Base-by-base conservation (phyloP, 441 rosid species). In the Dalechampia spathulata region DNA sequence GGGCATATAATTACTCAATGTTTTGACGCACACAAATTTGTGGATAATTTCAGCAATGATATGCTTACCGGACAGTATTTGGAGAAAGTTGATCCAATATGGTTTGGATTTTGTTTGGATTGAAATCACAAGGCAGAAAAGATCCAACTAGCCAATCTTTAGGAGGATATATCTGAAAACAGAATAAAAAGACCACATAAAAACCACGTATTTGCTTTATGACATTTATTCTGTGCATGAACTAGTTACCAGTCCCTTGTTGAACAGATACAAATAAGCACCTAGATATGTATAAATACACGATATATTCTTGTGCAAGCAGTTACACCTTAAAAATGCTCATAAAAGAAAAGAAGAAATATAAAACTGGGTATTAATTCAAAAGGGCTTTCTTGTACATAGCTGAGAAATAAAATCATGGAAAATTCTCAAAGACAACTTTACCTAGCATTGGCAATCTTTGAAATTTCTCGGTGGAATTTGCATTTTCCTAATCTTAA, bases 101-200 rank as follows among this genome's bases (percentile, higher is more conserved):
- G 75, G 57, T 79, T 57, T 80, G 78, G 52, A 92, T 74, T 61
- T 39, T 56, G 59, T 49, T 63, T 58, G 87, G 83, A 75, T 57
- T 78, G 74, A 86, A 92, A 53, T 69, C 73, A 28, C 82, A 75
- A 62, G 96, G 97, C 73, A 89, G 73, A 37, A 83, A 82, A 63
- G 92, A 75, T 38, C 83, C 85, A 38, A 82, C 90, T 7, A 92
- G 77, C 99, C 97, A 92, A 69, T 89, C 88, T 74, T 78, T 78
- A 30, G 84, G 72, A 21, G 95, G 85, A 71, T 82, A 92, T 51
- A 68, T 48, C 99, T 92, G 83, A 52, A 58, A 30, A 49, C 63
- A 41, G 17, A 57, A 59, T 52, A 40, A 26, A 13, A 56, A 49
- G 8, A 30, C 34, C 8, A 30, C 8, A 30, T 3, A 8, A 3